phyloP scores from a whole-genome alignment of 2,329 filamentous ascomycete genomes.

The Knoxdaviesia proteae region DNA sequence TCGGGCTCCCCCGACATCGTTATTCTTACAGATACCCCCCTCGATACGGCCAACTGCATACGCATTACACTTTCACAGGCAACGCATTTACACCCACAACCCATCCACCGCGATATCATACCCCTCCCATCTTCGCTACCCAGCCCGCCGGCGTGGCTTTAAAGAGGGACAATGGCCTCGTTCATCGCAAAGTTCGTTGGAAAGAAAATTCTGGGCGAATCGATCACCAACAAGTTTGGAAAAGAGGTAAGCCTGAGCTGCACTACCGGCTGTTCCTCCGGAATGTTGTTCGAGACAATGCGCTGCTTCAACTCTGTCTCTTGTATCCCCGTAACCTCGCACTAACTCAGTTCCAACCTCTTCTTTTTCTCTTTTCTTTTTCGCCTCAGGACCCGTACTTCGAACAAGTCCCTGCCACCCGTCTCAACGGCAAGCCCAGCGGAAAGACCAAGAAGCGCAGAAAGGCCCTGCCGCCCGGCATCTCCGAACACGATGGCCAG shows the following conservation, averaged over 20 bases:
- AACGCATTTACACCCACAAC: background rate
- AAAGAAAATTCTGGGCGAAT: constrained; percentile 36
- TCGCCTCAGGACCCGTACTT: constrained; percentile 72
- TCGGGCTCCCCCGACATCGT: too few relatives aligned
- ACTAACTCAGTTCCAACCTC: too few relatives aligned
- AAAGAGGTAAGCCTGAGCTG: constrained; percentile 20
- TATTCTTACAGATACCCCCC: too few relatives aligned
- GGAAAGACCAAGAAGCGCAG: constrained; percentile 65
- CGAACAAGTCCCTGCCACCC: constrained; percentile 57
- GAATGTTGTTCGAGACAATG: too few relatives aligned
- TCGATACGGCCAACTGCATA: too few relatives aligned
- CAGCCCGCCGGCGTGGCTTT: too few relatives aligned
- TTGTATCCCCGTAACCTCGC: too few relatives aligned
- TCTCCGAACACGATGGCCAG: constrained; percentile 63
- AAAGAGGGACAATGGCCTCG: constrained; percentile 23
- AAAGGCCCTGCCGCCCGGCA: constrained; percentile 64
- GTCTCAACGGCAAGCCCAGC: constrained; percentile 39
- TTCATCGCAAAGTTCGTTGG: constrained; percentile 31
- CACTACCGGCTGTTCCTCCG: too few relatives aligned
- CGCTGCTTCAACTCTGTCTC: too few relatives aligned
- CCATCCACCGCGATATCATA: background rate
- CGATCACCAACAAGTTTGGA: constrained; percentile 34
- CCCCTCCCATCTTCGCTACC: too few relatives aligned
- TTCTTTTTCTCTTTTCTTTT: too few relatives aligned
- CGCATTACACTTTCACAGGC: too few relatives aligned